Base-by-base conservation (phyloP, 2,329 filamentous ascomycete species). In the Botrytis galanthina region DNA sequence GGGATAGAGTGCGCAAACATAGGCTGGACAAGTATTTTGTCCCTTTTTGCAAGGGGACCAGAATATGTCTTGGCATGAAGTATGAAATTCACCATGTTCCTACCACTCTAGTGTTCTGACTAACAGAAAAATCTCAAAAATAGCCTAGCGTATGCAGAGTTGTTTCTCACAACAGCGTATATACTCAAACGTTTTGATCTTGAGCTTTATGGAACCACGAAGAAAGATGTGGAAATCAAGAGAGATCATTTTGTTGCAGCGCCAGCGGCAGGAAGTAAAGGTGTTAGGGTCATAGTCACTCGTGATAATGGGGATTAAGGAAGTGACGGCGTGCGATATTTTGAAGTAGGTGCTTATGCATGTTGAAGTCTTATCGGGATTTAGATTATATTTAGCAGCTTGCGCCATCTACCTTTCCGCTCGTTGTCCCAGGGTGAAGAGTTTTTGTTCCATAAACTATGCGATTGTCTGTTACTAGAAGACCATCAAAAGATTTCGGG, bases 381-480 rank as follows among this genome's bases (percentile, higher is more conserved):
- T 16, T 29, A 8, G n/a, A 9, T n/a, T 20, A 14, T 29, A 9
- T 20, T 54, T 16, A 46, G 29, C 46, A 37, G 29, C 10, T 72
- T 35, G 10, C 20, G 1, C 72, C 37, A 39, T 68, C 63, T 46
- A 32, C 22, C n/a, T 75, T 75, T 20, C 72, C 68, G 37, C 59
- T 67, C 9, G 72, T 72, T 20, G 78, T 73, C 1, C 76, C 76
- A 4, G 75, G 73, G 71, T 79, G 76, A 22, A 75, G 16, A 16
- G 73, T 78, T 69, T 75, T 76, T n/a, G 73, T 26, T 20, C 77
- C 77, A 73, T 78, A 80, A 7, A 32, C 46, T 71, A 44, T 18
- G 16, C 20, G 20, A 22, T 29, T 42, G 6, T 18, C 7, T 7
- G 64, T 29, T 14, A 32, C 9, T 29, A 22, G 12, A 22, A n/a